These are phyloP conservation scores for Pterocarpus macrocarpus DNA, from an alignment of 306 rosid species.

Conservation along the genomic window DNA sequence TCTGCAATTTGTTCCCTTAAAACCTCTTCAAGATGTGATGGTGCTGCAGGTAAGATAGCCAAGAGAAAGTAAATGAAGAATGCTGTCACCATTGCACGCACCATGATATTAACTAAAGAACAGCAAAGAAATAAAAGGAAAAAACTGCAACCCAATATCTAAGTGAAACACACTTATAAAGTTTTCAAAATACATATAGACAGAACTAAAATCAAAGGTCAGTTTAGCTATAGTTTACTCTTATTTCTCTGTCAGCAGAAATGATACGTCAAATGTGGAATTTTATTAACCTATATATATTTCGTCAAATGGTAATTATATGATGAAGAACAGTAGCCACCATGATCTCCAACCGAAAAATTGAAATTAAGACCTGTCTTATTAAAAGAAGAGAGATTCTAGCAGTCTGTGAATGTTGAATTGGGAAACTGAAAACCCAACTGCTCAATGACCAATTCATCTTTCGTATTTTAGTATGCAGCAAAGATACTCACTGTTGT, in stretches of 20 bases:
- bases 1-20: conserved; percentile 83
- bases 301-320: background rate
- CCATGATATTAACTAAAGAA: background rate
- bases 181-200: conserved; percentile 12
- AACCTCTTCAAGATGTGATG: conserved; percentile 78
- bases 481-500: conserved; percentile 60
- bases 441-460: conserved; percentile 9
- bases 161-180: background rate
- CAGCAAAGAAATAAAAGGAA: background rate
- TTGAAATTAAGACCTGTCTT: background rate
- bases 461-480: background rate
- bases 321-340: conserved; percentile 5
- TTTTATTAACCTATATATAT: background rate
- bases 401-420: background rate
- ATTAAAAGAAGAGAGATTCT: background rate
- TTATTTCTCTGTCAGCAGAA: conserved; percentile 8
- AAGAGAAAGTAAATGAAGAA: conserved; percentile 17
- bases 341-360: background rate
- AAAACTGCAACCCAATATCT: background rate
- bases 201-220: background rate
- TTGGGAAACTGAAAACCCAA: background rate
- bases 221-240: background rate
- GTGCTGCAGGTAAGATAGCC: conserved; percentile 54
- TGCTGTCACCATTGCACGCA: background rate
- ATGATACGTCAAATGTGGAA: background rate